These are phyloP conservation scores for Hypoxylon sp. DNA, from an alignment of 2,329 filamentous ascomycete species.

Conservation along the genomic window DNA sequence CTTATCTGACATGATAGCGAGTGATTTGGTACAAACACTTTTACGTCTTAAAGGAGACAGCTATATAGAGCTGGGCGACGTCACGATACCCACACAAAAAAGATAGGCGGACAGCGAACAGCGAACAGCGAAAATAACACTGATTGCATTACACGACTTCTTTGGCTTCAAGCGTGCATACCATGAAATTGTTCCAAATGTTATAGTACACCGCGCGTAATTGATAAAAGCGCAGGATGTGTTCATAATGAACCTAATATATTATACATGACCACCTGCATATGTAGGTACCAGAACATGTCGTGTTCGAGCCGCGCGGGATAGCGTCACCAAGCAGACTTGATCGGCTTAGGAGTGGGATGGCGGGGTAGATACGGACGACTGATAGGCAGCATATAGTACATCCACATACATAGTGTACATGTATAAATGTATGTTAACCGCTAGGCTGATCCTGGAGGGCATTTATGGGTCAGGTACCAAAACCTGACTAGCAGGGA, in stretches of 20 bases:
- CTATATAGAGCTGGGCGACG: constrained; percentile 35
- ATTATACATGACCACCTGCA: no score
- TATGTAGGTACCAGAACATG: background rate
- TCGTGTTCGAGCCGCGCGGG: constrained; percentile 10
- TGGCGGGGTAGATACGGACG: constrained; percentile 16
- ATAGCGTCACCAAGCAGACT: constrained; percentile 19
- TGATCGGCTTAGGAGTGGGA: constrained; percentile 8
- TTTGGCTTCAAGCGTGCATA: background rate
- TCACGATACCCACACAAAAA: constrained; percentile 40
- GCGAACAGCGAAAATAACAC: constrained; percentile 16
- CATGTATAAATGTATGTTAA: no score
- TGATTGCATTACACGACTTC: constrained; percentile 8
- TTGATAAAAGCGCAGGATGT: no score
- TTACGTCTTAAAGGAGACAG: constrained; percentile 20
- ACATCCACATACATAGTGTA: no score
- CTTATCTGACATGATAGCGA: constrained; percentile 3
- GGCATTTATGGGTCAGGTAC: constrained; percentile 15
- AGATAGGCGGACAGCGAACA: constrained; percentile 24
- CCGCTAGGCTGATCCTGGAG: no score
- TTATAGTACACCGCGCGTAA: no score
- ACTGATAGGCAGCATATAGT: background rate
- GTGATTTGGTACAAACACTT: background rate
- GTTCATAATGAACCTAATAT: no score
- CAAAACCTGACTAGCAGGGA: constrained; percentile 27
- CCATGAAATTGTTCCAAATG: no score